These are phyloP conservation scores for Spathaspora hagerdaliae DNA, from an alignment of 805 yeast genomes.

Conservation along the genomic window DNA sequence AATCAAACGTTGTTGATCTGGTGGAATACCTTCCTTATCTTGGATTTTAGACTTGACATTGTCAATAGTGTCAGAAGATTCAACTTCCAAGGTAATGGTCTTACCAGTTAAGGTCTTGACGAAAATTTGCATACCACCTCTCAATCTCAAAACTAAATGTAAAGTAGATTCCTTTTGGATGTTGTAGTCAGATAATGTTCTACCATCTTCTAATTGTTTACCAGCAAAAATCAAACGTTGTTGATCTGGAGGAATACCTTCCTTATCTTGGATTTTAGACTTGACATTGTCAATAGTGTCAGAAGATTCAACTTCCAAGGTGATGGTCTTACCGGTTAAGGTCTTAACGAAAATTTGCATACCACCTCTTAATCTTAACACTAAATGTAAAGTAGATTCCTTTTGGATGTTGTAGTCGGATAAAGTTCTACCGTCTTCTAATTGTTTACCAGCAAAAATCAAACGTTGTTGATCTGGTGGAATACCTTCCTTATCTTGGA, in stretches of 20 bases:
- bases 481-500: conserved; percentile 96
- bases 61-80: conserved; percentile 96
- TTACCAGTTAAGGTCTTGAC: conserved; percentile 60
- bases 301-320: conserved; percentile 98
- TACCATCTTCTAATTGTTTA: conserved; percentile 99
- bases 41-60: conserved; percentile 95
- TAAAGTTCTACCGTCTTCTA: conserved; percentile 98
- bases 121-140: conserved; percentile 74
- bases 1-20: conserved; percentile 95
- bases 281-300: conserved; percentile 99
- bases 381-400: conserved; percentile 97
- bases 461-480: conserved; percentile 98
- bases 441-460: conserved; percentile 99
- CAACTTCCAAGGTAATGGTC: conserved; percentile 87
- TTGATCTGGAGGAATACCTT: conserved; percentile 99
- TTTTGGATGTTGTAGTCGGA: conserved; percentile 99
- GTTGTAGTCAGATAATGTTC: conserved; percentile 99
- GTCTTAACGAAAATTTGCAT: conserved; percentile 99
- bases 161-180: conserved; percentile 99
- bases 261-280: conserved; percentile 98
- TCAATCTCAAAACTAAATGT: conserved; percentile 92
- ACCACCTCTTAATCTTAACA: conserved; percentile 92
- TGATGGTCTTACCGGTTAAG: conserved; percentile 98
- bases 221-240: conserved; percentile 99
- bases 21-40: conserved; percentile 97